These are phyloP conservation scores for Cyberlindnera maritima DNA, from an alignment of 805 yeast genomes.

Conservation along the genomic window DNA sequence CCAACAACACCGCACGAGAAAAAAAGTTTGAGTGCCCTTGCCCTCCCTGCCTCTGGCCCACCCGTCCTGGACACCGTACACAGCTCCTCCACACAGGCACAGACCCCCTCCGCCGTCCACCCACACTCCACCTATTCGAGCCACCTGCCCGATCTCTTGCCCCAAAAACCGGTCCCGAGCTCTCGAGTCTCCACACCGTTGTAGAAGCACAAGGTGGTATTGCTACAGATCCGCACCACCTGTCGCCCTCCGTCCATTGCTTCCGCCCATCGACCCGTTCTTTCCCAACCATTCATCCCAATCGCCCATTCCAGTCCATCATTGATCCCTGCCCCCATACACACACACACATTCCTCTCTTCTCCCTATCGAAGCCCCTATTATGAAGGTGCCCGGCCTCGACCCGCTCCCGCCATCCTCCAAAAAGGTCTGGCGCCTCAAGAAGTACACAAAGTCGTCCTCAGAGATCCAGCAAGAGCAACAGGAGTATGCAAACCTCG, in stretches of 20 bases:
- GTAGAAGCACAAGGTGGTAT: no score
- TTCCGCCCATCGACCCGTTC: no score
- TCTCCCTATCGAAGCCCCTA: no score
- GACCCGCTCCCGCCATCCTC: constrained; percentile 16
- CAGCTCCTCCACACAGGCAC: no score
- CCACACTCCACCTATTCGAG: background rate
- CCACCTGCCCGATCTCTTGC: background rate
- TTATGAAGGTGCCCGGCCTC: constrained; percentile 2
- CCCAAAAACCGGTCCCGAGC: background rate
- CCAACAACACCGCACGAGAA: background rate
- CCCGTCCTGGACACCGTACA: constrained; percentile 6
- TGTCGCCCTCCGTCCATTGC: background rate
- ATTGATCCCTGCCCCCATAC: no score
- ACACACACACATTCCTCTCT: no score
- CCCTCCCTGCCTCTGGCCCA: constrained; percentile 3
- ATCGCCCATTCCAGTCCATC: no score
- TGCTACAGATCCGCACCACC: no score
- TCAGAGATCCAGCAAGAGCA: constrained; percentile 26
- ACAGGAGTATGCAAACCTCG: constrained; percentile 23
- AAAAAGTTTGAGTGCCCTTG: background rate
- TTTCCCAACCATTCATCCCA: no score
- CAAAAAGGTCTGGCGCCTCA: constrained; percentile 29
- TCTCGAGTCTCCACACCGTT: background rate
- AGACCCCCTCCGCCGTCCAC: no score
- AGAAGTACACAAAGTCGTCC: constrained; percentile 23